phyloP scores from a whole-genome alignment of 768 basidiomycete genomes.

The Mycena kentingensis region DNA sequence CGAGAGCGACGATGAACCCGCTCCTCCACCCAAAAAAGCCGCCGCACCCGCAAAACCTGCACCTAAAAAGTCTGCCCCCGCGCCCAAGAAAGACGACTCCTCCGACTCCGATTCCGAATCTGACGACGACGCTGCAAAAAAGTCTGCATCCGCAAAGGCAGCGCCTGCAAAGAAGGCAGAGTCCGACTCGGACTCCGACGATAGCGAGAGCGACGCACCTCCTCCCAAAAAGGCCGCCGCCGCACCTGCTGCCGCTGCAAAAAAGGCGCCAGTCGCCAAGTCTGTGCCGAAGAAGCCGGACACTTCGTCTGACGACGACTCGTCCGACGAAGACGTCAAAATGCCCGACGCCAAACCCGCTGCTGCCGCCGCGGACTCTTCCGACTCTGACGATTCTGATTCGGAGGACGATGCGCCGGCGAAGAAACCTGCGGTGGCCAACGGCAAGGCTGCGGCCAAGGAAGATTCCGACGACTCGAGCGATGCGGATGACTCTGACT shows the following conservation, averaged over 20 bases:
- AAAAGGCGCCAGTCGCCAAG: conserved; percentile 26
- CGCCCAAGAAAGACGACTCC: conserved; percentile 10
- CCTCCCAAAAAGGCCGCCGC: conserved; percentile 27
- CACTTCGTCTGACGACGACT: conserved; percentile 34
- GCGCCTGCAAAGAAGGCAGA: background rate
- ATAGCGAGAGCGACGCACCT: conserved; percentile 25
- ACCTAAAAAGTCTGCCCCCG: conserved; percentile 25
- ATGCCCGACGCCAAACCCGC: conserved; percentile 18
- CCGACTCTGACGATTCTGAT: conserved; percentile 31
- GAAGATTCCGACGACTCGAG: conserved; percentile 21
- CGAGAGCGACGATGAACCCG: conserved; percentile 34
- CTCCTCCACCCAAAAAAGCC: conserved; percentile 24
- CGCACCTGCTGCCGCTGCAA: conserved; percentile 14
- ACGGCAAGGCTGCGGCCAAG: conserved; percentile 20
- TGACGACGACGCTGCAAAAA: conserved; percentile 18
- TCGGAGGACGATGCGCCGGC: conserved; percentile 32
- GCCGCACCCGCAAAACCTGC: no score
- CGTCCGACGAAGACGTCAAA: conserved; percentile 29
- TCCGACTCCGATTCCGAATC: conserved; percentile 24
- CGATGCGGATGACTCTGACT: conserved; percentile 38
- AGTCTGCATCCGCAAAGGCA: background rate
- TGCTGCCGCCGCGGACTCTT: conserved; percentile 3
- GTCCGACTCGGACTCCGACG: conserved; percentile 28
- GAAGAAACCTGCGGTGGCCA: conserved; percentile 29
- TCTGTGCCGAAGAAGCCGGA: conserved; percentile 22